Base-by-base conservation (phyloP, 2,329 filamentous ascomycete species). In the Colletotrichum nymphaeae region DNA sequence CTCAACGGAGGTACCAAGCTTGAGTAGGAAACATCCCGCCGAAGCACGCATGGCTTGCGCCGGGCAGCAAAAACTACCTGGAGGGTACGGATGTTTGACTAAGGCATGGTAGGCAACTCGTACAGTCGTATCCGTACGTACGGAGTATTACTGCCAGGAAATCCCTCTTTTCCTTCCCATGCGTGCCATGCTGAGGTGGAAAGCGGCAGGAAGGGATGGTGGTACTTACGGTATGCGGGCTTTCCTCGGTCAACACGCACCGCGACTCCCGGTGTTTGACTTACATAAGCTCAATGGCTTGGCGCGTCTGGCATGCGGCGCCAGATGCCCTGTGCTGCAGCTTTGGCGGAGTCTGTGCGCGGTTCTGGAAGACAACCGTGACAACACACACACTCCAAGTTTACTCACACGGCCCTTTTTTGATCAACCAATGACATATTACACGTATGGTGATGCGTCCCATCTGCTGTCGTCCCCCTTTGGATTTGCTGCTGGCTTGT, bases 391-490 rank as follows among this genome's bases (percentile, higher is more conserved):
- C n/a, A n/a, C n/a, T n/a, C n/a, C n/a, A n/a, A n/a, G n/a, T n/a
- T n/a, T n/a, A n/a, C n/a, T n/a, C n/a, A n/a, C 42, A 26, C 32
- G 24, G n/a, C 19, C 42, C 52, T 35, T 37, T 28, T 14, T 24
- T 32, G 22, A 16, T 53, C 56, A 62, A 57, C 71, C 71, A 73
- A 73, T 70, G 59, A 26, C 67, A 62, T 73, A 56, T 70, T 70
- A 73, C 56, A 60, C 67, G 63, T 37, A 19, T 35, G 42, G 63
- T 65, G 69, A 65, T 49, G 67, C 62, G 42, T 49, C 58, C 37
- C 42, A 30, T 52, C 46, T 24, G 22, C 16, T 42, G 42, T 37
- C 14, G 16, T n/a, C 26, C 16, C 16, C 14, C 16, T 42, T 42
- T 19, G 37, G 16, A 42, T 19, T 16, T 42, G 37, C 16, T 16